A percentile compares a stretch with the other conserved stretches of the same genome.
These are phyloP conservation scores for Hansfordia pulvinata DNA, from an alignment of 2,329 filamentous ascomycete species.

Conservation along the genomic window DNA sequence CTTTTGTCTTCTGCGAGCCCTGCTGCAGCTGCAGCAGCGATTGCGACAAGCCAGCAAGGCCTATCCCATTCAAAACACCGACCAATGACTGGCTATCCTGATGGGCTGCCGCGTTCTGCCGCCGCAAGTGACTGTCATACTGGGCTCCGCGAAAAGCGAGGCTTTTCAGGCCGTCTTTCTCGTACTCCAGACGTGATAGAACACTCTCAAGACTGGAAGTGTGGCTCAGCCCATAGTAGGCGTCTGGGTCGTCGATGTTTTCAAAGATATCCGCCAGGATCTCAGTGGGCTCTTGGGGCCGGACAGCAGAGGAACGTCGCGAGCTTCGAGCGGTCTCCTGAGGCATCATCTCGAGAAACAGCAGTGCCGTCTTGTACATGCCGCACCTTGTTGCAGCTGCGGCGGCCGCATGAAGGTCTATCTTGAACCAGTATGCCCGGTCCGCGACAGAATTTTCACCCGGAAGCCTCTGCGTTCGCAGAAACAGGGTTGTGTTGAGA, in stretches of 20 bases:
- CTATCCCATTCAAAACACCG: conserved; percentile 64
- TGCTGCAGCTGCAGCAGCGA: conserved; percentile 60
- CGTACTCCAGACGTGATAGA: conserved; percentile 73
- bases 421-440: conserved; percentile 70
- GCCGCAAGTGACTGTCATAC: conserved; percentile 72
- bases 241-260: conserved; percentile 89
- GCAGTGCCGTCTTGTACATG: conserved; percentile 75
- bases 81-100: conserved; percentile 58
- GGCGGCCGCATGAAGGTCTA: conserved; percentile 61
- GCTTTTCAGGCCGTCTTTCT: conserved; percentile 75
- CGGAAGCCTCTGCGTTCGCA: conserved; percentile 67
- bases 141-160: conserved; percentile 84
- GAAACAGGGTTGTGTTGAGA: conserved; percentile 69
- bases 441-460: conserved; percentile 69
- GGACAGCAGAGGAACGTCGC: conserved; percentile 50
- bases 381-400: conserved; percentile 62
- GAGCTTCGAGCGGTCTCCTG: conserved; percentile 42
- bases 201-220: conserved; percentile 64
- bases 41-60: conserved; percentile 75
- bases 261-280: conserved; percentile 74
- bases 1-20: conserved; percentile 38
- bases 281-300: conserved; percentile 43
- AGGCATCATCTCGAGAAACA: conserved; percentile 65
- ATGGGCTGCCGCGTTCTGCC: conserved; percentile 37
- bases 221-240: conserved; percentile 84